phyloP scores from a whole-genome alignment of 768 basidiomycete species.

The Lactarius akahatsu region DNA sequence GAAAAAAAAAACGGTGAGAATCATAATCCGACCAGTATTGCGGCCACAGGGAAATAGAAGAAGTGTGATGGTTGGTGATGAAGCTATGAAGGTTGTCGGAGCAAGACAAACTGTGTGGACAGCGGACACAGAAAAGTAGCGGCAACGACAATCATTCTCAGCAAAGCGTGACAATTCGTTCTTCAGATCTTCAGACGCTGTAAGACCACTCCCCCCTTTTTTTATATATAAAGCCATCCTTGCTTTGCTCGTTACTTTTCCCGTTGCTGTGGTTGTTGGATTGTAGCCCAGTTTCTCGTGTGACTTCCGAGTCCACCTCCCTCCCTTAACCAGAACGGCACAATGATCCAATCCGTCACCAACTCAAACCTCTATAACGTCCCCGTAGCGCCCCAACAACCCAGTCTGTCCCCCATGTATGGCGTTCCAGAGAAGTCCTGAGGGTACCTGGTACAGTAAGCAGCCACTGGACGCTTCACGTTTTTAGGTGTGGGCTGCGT shows the following conservation, averaged over 20 bases:
- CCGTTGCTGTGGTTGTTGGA: background rate
- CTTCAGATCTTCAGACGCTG: background rate
- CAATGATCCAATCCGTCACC: background rate
- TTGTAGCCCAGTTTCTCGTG: background rate
- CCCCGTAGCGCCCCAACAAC: background rate
- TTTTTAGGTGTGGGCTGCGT: background rate
- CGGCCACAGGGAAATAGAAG: background rate
- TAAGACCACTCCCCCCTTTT: background rate
- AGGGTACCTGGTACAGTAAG: background rate
- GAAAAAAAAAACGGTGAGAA: background rate
- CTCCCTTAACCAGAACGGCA: background rate
- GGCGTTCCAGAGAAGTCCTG: background rate
- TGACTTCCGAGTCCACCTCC: background rate
- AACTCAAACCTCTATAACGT: background rate
- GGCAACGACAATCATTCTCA: background rate
- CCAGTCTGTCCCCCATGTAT: too few species aligned
- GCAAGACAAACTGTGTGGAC: background rate
- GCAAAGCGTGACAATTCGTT: conserved; percentile 1
- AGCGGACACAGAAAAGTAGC: background rate
- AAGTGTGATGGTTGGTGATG: background rate
- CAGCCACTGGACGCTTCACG: background rate
- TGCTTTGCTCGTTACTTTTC: background rate
- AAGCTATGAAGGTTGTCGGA: background rate
- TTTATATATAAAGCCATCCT: background rate
- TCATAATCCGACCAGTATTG: background rate